Evolutionary conservation across 768 basidiomycete species (phyloP), one percentile per base, ranked within the genome.

Genomic region (Strobilomyces echinocephalus): DNA sequence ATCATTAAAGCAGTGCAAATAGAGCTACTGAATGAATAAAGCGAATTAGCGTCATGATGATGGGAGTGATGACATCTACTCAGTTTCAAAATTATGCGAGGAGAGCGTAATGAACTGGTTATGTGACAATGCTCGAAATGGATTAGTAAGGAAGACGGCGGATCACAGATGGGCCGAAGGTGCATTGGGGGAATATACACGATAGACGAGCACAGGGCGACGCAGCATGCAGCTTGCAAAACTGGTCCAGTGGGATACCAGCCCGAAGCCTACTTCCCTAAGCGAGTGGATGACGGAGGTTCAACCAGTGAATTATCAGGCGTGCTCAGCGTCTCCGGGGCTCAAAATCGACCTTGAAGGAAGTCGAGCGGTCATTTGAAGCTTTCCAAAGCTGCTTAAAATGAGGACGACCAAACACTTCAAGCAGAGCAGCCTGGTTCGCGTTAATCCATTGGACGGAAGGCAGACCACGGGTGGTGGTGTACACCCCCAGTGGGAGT

Each of bases 401-500:
- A 65, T 88, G 88, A 40, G 82, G 60, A 42, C 72, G 70, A n/a
- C 87, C 88, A 63, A 92, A 88, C 54, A 91, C 79, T 48, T 88
- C 84, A 50, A 79, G 73, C 39, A 92, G 80, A 44, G 79, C 74
- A 5, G 74, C 68, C 67, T 90, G 82, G 65, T 92, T 82, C 35
- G 79, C 78, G 56, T 77, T 79, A 52, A 92, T 76, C 89, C 89
- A 92, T 36, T 86, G 78, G n/a, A 78, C 76, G 11, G 88, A 81
- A 18, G 90, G 89, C 15, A 91, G 70, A 18, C 84, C 88, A 57
- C 89, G 87, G 53, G 81, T 85, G 45, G 89, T 92, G 58, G 82
- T 81, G 68, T 85, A 84, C 11, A 81, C 67, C 40, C 83, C 87
- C 65, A 87, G 76, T 16, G 82, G 80, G n/a, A 87, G 73, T 59